These are phyloP conservation scores for Rhododendron ovatum DNA, from an alignment of 148 eudicot genomes.

Conservation along the genomic window DNA sequence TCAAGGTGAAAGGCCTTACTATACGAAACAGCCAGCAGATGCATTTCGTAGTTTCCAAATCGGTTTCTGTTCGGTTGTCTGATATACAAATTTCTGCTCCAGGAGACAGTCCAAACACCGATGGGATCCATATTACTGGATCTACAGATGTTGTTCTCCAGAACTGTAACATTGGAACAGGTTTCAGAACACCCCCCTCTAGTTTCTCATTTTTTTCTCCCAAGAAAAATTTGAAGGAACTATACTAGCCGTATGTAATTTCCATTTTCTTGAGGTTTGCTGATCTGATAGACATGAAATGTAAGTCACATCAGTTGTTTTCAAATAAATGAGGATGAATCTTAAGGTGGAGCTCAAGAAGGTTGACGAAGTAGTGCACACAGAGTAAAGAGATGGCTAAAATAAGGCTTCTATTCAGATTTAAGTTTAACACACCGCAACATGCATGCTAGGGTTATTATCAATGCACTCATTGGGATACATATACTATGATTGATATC, in stretches of 20 bases:
- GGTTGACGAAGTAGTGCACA: neutral
- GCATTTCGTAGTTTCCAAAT: conserved; percentile 74
- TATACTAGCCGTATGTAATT: neutral
- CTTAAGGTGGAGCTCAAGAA: neutral
- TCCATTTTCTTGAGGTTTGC: neutral
- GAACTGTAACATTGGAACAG: conserved; percentile 88
- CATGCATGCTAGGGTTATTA: neutral
- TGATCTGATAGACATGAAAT: neutral
- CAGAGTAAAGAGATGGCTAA: neutral
- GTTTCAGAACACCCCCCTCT: conserved; percentile 25
- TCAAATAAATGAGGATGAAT: neutral
- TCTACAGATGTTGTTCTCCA: conserved; percentile 72
- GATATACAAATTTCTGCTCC: conserved; percentile 72
- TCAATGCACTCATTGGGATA: neutral
- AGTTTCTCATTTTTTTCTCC: neutral
- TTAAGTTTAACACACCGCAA: neutral
- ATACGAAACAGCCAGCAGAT: conserved; percentile 93
- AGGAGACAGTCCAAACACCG: conserved; percentile 96
- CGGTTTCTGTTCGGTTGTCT: conserved; percentile 53
- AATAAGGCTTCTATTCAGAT: neutral
- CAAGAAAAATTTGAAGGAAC: neutral
- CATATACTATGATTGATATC: neutral
- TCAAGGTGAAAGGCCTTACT: conserved; percentile 72
- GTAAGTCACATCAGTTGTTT: neutral
- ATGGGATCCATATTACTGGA: conserved; percentile 83